Evolutionary conservation across 192 early-diverging fungal species (phyloP), one percentile per base, ranked within the genome.

Genomic region (Neocallimastix lanati): DNA sequence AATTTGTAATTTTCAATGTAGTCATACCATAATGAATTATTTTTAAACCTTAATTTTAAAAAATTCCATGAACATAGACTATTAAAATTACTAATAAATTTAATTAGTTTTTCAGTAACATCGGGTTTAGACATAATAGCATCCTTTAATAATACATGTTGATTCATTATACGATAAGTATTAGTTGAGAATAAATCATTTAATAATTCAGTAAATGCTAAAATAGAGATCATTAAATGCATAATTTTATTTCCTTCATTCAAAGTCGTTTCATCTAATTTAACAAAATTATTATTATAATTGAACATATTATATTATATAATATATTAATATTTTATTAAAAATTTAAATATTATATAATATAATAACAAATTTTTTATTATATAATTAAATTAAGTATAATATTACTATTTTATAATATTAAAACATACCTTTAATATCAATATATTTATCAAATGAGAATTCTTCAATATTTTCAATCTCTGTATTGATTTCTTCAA

Each of bases 401-500:
- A n/a, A n/a, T n/a, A n/a, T n/a, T n/a, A n/a, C n/a, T n/a, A n/a
- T n/a, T n/a, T n/a, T n/a, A n/a, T n/a, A n/a, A n/a, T n/a, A n/a
- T n/a, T n/a, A n/a, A n/a, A n/a, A n/a, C n/a, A n/a, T 83, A 91
- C 92, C 86, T 82, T 83, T 80, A 29, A 92, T 82, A 78, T 91
- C 88, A 82, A 95, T 89, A 78, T 85, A 93, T 35, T 90, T 85
- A 12, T 83, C 78, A 28, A 93, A 50, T 28, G 91, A 67, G 77
- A 92, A 86, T 5, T 81, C 79, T n/a, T 86, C 80, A 9, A 87
- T 86, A 13, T 77, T 82, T 16, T 84, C 76, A 21, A 93, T 50
- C 13, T 85, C 81, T 21, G 78, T 79, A 35, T 88, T 84, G 25
- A 94, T 83, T 29, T 87, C 85, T 7, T 29, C 16, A 7, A 79